Percentiles rank a stretch among this genome's conserved stretches.
Conservation (phyloP, 352 stramenopile species). For the Globisporangium cederbergense region DNA sequence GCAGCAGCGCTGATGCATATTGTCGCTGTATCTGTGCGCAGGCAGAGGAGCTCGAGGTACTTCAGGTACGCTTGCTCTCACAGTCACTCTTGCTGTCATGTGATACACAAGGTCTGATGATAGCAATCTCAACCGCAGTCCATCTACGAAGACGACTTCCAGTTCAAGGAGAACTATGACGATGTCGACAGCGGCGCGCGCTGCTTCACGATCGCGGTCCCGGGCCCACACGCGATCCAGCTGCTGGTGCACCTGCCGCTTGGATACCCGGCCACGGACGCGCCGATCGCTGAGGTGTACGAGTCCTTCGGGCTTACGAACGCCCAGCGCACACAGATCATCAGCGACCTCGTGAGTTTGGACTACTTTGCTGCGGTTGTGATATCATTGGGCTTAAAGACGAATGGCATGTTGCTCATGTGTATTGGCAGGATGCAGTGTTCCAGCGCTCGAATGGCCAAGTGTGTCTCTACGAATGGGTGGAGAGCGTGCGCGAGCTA, state of each 20-base stretch:
- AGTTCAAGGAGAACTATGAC: conserved; percentile 50
- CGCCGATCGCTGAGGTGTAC: conserved; percentile 74
- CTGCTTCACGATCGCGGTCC: conserved; percentile 60
- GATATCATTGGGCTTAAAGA: too few species aligned
- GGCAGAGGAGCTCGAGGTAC: conserved; percentile 73
- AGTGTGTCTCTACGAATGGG: conserved; percentile 87
- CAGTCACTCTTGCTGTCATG: background rate
- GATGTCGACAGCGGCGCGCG: conserved; percentile 30
- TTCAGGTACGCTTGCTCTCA: conserved; percentile 39
- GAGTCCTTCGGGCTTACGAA: conserved; percentile 82
- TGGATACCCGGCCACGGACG: conserved; percentile 63
- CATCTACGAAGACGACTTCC: conserved; percentile 72
- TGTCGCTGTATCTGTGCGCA: conserved; percentile 15
- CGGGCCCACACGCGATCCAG: conserved; percentile 59
- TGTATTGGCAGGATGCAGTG: conserved; percentile 34
- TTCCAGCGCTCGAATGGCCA: conserved; percentile 72
- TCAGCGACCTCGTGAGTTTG: conserved; percentile 47
- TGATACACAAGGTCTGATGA: background rate
- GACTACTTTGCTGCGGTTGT: too few species aligned
- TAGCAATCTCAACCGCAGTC: conserved; percentile 28
- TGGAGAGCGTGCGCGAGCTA: conserved; percentile 75
- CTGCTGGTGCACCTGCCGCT: conserved; percentile 69
- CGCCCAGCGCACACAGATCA: conserved; percentile 53
- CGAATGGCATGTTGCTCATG: background rate
- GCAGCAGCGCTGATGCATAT: background rate